phyloP scores from a whole-genome alignment of 768 basidiomycete species.

The Russula compacta region DNA sequence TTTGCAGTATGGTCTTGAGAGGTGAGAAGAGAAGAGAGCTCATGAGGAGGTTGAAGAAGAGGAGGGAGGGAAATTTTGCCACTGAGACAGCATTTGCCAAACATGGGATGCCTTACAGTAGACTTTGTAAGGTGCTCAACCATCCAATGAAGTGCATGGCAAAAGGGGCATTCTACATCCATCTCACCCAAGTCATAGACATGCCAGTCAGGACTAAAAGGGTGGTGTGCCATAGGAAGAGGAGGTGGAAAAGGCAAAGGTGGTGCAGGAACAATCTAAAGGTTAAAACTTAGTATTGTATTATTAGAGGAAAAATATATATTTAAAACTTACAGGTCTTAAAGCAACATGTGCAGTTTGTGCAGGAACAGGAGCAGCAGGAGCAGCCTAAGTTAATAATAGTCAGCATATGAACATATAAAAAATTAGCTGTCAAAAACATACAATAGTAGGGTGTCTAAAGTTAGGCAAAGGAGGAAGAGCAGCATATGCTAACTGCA shows the following conservation, averaged over 20 bases:
- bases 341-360: too few species aligned
- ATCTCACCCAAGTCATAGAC: not conserved
- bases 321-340: too few species aligned
- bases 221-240: not conserved
- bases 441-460: too few species aligned
- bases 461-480: too few species aligned
- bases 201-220: not conserved
- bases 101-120: not conserved
- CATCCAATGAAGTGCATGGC: not conserved
- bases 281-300: too few species aligned
- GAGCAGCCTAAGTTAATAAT: too few species aligned
- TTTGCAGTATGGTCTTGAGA: conserved; percentile 29
- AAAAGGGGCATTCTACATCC: not conserved
- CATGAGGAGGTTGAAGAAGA: not conserved
- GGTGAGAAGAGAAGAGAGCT: not conserved
- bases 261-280: too few species aligned
- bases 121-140: not conserved
- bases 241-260: not conserved
- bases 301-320: too few species aligned
- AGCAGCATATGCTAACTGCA: too few species aligned
- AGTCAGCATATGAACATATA: too few species aligned
- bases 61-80: not conserved
- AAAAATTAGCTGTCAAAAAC: too few species aligned
- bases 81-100: not conserved
- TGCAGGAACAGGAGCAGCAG: too few species aligned